Evolutionary conservation across 306 rosid genomes (phyloP).

Genomic region (Citrullus amarus): DNA sequence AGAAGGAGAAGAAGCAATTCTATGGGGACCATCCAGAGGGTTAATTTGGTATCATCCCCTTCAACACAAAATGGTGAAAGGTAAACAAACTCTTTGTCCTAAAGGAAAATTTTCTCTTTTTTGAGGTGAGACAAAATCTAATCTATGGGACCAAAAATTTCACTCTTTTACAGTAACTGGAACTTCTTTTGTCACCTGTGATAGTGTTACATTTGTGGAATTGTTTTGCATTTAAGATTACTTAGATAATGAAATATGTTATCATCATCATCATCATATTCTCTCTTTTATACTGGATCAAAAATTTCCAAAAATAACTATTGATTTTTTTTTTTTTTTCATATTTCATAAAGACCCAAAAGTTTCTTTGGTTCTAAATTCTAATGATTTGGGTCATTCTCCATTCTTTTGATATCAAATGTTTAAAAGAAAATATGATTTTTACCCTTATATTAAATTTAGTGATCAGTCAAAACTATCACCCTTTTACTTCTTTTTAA

Average conservation of each 20-base stretch:
- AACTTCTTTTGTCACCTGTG: background rate
- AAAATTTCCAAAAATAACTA: background rate
- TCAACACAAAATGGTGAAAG: background rate
- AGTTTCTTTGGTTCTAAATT: background rate
- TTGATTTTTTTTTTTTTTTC: background rate
- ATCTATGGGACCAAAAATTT: background rate
- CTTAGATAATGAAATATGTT: background rate
- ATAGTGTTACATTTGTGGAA: background rate
- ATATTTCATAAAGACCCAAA: background rate
- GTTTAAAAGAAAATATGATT: background rate
- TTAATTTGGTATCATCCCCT: background rate
- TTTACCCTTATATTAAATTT: background rate
- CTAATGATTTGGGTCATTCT: background rate
- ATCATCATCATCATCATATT: background rate
- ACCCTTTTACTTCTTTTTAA: background rate
- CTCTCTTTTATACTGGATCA: background rate
- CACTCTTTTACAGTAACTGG: background rate
- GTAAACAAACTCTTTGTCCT: background rate
- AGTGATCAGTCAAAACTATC: background rate
- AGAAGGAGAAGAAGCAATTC: background rate
- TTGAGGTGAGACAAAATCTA: background rate
- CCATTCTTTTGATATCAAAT: background rate
- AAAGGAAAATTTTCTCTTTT: background rate
- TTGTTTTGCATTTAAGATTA: background rate
- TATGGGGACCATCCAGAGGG: background rate